These are phyloP conservation scores for Aspergillus japonicus DNA, from an alignment of 2,329 filamentous ascomycete genomes.

Conservation along the genomic window DNA sequence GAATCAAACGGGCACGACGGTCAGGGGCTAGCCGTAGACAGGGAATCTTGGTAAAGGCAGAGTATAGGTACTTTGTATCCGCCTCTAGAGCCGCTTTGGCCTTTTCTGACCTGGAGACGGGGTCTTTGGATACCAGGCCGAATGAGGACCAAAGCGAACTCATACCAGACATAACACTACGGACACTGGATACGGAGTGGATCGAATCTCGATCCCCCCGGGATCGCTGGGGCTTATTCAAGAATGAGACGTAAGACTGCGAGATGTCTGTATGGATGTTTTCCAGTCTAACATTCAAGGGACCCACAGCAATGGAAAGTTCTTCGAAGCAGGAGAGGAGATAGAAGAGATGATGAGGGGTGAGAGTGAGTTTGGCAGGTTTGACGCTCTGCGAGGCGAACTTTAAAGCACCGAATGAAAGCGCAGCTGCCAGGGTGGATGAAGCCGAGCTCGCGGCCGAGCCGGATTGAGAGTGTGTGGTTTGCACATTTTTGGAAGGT, in stretches of 20 bases:
- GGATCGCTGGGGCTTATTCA: conserved; percentile 77
- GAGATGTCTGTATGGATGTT: conserved; percentile 87
- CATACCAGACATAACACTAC: conserved; percentile 97
- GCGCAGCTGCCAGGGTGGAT: conserved; percentile 72
- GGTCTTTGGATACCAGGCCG: conserved; percentile 75
- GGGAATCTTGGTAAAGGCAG: conserved; percentile 96
- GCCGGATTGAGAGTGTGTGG: conserved; percentile 48
- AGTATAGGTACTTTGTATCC: conserved; percentile 95
- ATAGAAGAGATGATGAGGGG: conserved; percentile 95
- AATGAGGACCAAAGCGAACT: conserved; percentile 88
- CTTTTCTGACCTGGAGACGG: conserved; percentile 79
- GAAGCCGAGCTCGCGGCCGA: conserved; percentile 67
- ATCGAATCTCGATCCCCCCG: conserved; percentile 88
- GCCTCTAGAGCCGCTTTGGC: conserved; percentile 81
- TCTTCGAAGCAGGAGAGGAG: conserved; percentile 94
- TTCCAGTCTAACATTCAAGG: conserved; percentile 93
- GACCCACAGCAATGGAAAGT: conserved; percentile 82
- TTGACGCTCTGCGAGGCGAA: conserved; percentile 84
- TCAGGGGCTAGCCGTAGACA: conserved; percentile 89
- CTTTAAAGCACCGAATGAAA: conserved; percentile 80
- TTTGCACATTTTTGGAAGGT: conserved; percentile 65
- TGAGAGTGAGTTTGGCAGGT: conserved; percentile 86
- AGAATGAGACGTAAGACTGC: conserved; percentile 90
- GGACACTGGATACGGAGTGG: conserved; percentile 91
- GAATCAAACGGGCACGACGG: conserved; percentile 83